Conservation (phyloP, 2,329 filamentous ascomycete genomes). For the Beauveria varroae region DNA sequence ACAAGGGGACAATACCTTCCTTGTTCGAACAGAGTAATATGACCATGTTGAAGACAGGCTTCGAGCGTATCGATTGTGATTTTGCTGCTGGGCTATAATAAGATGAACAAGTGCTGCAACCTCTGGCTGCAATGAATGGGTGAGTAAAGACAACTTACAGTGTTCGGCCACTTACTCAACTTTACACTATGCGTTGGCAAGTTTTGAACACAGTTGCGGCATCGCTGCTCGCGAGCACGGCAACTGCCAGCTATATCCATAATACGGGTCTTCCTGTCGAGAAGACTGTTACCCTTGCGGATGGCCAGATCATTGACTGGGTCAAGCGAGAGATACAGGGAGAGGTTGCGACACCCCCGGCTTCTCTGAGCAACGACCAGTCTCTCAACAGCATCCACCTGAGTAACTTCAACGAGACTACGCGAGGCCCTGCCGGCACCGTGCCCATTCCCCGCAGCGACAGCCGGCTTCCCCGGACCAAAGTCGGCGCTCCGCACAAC, state of each 20-base stretch:
- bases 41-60: background rate
- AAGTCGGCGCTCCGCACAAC: background rate
- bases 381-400: background rate
- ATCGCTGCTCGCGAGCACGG: background rate
- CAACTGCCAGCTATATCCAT: conserved; percentile 4
- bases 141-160: background rate
- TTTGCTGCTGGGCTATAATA: background rate
- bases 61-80: background rate
- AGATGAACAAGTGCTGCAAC: background rate
- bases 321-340: conserved; percentile 10
- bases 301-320: conserved; percentile 14
- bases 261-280: conserved; percentile 8
- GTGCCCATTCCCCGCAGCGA: conserved; percentile 13
- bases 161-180: background rate
- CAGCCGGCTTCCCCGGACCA: background rate
- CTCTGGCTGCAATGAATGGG: background rate
- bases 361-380: background rate
- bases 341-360: conserved; percentile 5
- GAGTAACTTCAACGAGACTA: conserved; percentile 1
- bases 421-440: conserved; percentile 9
- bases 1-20: background rate
- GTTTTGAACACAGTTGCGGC: background rate
- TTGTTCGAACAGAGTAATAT: background rate
- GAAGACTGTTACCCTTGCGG: conserved; percentile 13
- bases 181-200: background rate